A percentile compares a stretch with the other conserved stretches of the same genome.
These are phyloP conservation scores for Coemansia sp. DNA, from an alignment of 192 early-diverging fungal genomes.

Conservation along the genomic window DNA sequence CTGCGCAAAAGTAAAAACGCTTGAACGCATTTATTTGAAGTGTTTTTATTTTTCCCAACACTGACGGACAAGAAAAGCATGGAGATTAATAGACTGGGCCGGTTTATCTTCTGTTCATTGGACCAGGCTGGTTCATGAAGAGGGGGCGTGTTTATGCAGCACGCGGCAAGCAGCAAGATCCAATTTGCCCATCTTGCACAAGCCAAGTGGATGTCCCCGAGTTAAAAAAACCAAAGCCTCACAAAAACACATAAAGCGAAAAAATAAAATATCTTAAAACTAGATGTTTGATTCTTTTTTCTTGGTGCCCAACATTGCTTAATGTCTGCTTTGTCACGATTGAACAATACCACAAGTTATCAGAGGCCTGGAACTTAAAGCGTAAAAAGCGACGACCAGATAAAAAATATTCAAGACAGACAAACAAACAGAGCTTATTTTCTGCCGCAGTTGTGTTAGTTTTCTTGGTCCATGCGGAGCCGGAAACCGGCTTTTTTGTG, in stretches of 20 bases:
- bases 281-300: too few relatives aligned
- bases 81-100: too few relatives aligned
- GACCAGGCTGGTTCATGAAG: background rate
- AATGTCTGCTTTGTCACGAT: too few relatives aligned
- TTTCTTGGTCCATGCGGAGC: background rate
- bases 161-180: background rate
- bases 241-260: too few relatives aligned
- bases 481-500: conserved; percentile 11
- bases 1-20: too few relatives aligned
- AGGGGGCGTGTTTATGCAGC: background rate
- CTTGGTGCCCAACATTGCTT: background rate
- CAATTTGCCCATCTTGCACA: background rate
- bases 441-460: background rate
- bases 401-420: too few relatives aligned
- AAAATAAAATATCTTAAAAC: background rate
- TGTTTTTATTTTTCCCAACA: too few relatives aligned
- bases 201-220: background rate
- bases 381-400: background rate
- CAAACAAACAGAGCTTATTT: background rate
- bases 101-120: background rate
- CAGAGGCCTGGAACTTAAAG: background rate
- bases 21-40: too few relatives aligned
- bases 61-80: too few relatives aligned
- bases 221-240: conserved; percentile 1
- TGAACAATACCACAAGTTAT: too few relatives aligned